phyloP scores from a whole-genome alignment of 768 basidiomycete genomes.

The Rhodotorula kratochvilovae region DNA sequence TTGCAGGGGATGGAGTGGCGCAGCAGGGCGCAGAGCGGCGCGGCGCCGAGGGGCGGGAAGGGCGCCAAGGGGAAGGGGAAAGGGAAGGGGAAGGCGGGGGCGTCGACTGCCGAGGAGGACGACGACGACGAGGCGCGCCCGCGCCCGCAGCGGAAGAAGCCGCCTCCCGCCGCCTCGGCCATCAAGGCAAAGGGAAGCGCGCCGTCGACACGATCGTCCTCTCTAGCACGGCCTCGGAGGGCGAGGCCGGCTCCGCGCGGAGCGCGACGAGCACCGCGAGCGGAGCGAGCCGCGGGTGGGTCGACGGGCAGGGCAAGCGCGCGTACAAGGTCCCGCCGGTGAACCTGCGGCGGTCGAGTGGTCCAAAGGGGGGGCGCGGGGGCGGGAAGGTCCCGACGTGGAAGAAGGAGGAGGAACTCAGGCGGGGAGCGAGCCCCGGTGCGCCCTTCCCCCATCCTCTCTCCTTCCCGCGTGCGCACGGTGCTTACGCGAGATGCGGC shows the following conservation, averaged over 20 bases:
- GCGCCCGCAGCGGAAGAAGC: not conserved
- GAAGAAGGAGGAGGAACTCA: slow-evolving; percentile 25
- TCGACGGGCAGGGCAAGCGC: slow-evolving; percentile 28
- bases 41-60: slow-evolving; percentile 42
- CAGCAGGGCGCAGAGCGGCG: slow-evolving; percentile 45
- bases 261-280: no score
- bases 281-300: slow-evolving; percentile 1
- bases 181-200: not conserved
- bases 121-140: not conserved
- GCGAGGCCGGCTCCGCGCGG: not conserved
- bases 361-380: not conserved
- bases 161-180: not conserved
- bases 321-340: slow-evolving; percentile 26
- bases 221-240: slow-evolving; percentile 5
- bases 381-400: slow-evolving; percentile 7
- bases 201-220: slow-evolving; percentile 19
- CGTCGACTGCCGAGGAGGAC: slow-evolving; percentile 1
- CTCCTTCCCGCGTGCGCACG: no score
- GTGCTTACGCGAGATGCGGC: no score
- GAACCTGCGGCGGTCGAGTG: slow-evolving; percentile 12
- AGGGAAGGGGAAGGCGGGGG: slow-evolving; percentile 21
- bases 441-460: slow-evolving; percentile 7
- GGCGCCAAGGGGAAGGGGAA: slow-evolving; percentile 36
- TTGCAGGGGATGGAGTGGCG: slow-evolving; percentile 92
- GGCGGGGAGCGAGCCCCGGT: slow-evolving; percentile 29